Evolutionary conservation across 2,329 filamentous ascomycete species (phyloP).

Genomic region (Colletotrichum aenigma): DNA sequence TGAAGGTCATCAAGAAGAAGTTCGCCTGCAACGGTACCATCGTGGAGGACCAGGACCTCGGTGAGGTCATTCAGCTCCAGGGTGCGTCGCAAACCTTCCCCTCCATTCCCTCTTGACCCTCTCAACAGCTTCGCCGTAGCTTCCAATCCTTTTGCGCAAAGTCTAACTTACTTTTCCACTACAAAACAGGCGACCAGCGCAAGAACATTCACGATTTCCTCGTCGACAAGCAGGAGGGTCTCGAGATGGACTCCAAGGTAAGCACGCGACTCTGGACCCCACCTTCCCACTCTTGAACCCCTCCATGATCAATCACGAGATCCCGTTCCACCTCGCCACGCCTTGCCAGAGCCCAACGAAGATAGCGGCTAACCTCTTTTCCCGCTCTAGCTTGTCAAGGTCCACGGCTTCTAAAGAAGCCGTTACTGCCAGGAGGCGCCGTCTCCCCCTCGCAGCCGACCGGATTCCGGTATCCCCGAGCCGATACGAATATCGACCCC

Average conservation of each 20-base stretch:
- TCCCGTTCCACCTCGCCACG: background rate
- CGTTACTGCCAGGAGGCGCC: conserved; percentile 35
- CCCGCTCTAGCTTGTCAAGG: conserved; percentile 34
- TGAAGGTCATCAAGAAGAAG: conserved; percentile 99
- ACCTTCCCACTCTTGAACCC: background rate
- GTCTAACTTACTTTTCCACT: background rate
- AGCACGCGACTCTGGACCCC: background rate
- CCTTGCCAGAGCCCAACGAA: background rate
- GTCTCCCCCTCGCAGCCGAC: conserved; percentile 21
- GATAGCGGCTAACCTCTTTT: background rate
- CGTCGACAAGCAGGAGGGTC: conserved; percentile 83
- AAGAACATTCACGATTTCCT: conserved; percentile 93
- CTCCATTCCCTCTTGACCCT: background rate
- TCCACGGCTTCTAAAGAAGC: conserved; percentile 66
- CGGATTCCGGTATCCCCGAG: conserved; percentile 4
- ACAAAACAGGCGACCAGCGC: conserved; percentile 75
- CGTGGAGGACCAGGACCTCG: conserved; percentile 23
- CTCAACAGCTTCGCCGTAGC: background rate
- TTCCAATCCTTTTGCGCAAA: background rate
- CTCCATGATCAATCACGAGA: background rate
- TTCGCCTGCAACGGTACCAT: conserved; percentile 25
- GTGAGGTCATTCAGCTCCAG: conserved; percentile 24
- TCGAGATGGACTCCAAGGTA: conserved; percentile 80
- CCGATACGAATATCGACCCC: background rate
- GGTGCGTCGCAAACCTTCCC: background rate